phyloP scores from a whole-genome alignment of 345 rosid species.

The Rhodomyrtus tomentosa region DNA sequence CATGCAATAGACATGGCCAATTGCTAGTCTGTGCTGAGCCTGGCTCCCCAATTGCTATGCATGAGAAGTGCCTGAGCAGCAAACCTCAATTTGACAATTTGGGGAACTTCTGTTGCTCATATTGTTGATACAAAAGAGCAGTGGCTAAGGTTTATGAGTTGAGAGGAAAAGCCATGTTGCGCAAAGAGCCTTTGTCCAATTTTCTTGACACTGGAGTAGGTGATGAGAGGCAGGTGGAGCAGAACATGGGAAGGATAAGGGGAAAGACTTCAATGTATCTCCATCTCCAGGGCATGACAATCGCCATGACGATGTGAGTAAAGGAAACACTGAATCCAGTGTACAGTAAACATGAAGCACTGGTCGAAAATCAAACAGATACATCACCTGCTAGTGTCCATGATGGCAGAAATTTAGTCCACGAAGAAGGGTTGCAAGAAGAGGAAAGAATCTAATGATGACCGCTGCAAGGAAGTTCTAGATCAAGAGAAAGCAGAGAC shows the following conservation, averaged over 20 bases:
- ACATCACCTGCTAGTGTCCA: neutral
- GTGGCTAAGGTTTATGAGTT: slow-evolving; percentile 7
- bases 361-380: neutral
- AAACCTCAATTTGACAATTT: slow-evolving; percentile 24
- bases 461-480: neutral
- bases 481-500: neutral
- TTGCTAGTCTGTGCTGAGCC: slow-evolving; percentile 23
- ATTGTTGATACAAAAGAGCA: slow-evolving; percentile 43
- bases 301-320: neutral
- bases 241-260: neutral
- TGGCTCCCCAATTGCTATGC: slow-evolving; percentile 34
- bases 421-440: slow-evolving; percentile 2
- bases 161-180: slow-evolving; percentile 19
- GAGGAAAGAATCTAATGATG: neutral
- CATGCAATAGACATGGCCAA: slow-evolving; percentile 16
- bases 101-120: slow-evolving; percentile 54
- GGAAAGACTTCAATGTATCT: neutral
- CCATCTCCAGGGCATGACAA: neutral
- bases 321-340: neutral
- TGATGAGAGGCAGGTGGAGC: neutral
- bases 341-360: neutral
- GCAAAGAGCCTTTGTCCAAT: slow-evolving; percentile 7
- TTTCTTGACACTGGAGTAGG: slow-evolving; percentile 9
- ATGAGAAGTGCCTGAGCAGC: slow-evolving; percentile 19
- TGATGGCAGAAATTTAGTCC: neutral